Evolutionary conservation across 352 stramenopile genomes (phyloP).

Genomic region (Globisporangium nagaii): DNA sequence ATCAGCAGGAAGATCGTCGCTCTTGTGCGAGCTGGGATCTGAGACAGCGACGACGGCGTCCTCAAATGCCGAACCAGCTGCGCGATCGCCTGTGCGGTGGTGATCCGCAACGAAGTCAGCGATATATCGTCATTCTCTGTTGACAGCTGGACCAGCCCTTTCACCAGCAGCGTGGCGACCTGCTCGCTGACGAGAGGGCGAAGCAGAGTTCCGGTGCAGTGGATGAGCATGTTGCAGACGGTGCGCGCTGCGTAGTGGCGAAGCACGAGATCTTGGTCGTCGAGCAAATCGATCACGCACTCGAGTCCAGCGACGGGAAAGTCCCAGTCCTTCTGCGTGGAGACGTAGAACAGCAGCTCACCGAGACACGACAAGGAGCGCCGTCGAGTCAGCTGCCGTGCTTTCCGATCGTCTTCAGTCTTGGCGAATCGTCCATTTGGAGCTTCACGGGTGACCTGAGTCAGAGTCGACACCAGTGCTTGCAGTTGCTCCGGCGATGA

Average conservation of each 20-base stretch:
- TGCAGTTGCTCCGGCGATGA: constrained; percentile 55
- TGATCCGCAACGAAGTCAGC: constrained; percentile 23
- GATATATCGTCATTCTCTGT: not conserved
- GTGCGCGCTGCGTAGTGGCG: constrained; percentile 56
- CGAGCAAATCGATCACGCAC: constrained; percentile 30
- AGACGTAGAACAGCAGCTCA: constrained; percentile 71
- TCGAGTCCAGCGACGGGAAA: constrained; percentile 25
- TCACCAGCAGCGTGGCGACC: constrained; percentile 25
- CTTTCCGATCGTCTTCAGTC: not conserved
- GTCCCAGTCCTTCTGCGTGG: constrained; percentile 44
- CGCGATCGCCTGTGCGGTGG: constrained; percentile 37
- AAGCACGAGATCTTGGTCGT: constrained; percentile 29
- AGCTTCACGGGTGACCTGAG: constrained; percentile 12
- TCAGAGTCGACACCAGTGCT: constrained; percentile 34
- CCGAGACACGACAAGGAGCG: constrained; percentile 47
- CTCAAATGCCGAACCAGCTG: constrained; percentile 54
- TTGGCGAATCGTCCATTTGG: not conserved
- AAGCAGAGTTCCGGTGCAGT: constrained; percentile 24
- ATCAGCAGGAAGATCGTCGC: constrained; percentile 29
- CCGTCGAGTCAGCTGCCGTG: constrained; percentile 1
- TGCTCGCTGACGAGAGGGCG: constrained; percentile 36
- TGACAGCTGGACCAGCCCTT: constrained; percentile 18
- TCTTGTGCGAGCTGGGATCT: constrained; percentile 22
- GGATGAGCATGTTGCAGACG: constrained; percentile 63
- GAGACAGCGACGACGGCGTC: constrained; percentile 14